phyloP scores from a whole-genome alignment of 345 rosid species.

The Eucalyptus erythrocorys region DNA sequence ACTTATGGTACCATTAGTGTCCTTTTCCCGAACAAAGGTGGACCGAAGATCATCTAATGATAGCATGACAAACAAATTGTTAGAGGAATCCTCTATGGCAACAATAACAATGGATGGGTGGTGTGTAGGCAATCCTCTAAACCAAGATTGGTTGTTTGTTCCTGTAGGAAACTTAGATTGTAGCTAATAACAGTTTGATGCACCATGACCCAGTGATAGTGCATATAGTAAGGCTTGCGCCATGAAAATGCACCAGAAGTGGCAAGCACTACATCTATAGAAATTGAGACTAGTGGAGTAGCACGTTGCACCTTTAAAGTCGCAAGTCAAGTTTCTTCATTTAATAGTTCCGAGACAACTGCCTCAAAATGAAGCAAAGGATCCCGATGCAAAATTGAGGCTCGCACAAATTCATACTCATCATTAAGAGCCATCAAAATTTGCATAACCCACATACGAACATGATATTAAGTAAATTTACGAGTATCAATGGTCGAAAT shows the following conservation, averaged over 20 bases:
- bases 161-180: not conserved
- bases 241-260: not conserved
- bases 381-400: not conserved
- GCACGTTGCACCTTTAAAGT: not conserved
- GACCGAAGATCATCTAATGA: not conserved
- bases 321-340: not conserved
- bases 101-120: fast-evolving
- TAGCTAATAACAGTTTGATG: not conserved
- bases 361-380: not conserved
- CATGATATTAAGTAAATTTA: not conserved
- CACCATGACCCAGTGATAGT: not conserved
- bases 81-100: not conserved
- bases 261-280: not conserved
- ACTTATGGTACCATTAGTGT: no score
- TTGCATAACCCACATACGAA: not conserved
- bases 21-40: not conserved
- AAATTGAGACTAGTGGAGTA: not conserved
- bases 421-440: not conserved
- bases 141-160: not conserved
- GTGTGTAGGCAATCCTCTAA: not conserved
- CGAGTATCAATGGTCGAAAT: not conserved
- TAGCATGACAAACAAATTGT: not conserved
- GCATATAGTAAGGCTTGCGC: not conserved
- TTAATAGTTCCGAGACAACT: not conserved
- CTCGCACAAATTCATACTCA: not conserved